These are phyloP conservation scores for Leccinum olivaceopallidum DNA, from an alignment of 768 basidiomycete species.

Conservation along the genomic window DNA sequence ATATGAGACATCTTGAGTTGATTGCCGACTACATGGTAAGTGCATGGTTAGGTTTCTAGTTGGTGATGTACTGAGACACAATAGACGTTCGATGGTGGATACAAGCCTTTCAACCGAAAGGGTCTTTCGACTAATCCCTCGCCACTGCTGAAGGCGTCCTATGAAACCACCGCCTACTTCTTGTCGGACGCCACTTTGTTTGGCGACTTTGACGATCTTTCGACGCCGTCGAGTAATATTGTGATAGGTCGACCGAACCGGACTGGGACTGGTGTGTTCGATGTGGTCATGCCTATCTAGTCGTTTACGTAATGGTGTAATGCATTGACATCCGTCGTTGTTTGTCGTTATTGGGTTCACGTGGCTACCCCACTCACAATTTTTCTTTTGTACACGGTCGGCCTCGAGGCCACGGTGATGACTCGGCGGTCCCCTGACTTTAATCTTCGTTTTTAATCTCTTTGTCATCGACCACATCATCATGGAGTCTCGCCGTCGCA, in stretches of 20 bases:
- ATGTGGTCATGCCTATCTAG: constrained; percentile 62
- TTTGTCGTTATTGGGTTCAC: constrained; percentile 24
- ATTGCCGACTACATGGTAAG: constrained; percentile 99
- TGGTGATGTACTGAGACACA: not conserved
- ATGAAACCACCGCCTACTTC: constrained; percentile 94
- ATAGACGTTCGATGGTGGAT: constrained; percentile 96
- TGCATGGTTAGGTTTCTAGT: constrained; percentile 1
- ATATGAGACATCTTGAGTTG: constrained; percentile 89
- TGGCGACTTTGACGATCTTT: constrained; percentile 94
- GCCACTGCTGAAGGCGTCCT: constrained; percentile 96
- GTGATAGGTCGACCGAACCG: constrained; percentile 84
- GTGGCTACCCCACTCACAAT: constrained; percentile 11
- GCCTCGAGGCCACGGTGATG: constrained; percentile 29
- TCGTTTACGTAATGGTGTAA: constrained; percentile 13
- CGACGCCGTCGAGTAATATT: constrained; percentile 88
- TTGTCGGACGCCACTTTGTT: constrained; percentile 91
- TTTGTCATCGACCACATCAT: constrained; percentile 4
- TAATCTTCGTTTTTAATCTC: constrained; percentile 16
- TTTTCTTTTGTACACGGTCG: constrained; percentile 16
- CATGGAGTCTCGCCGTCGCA: constrained; percentile 37
- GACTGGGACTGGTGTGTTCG: constrained; percentile 96
- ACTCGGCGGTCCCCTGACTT: constrained; percentile 24
- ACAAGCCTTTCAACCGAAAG: constrained; percentile 97
- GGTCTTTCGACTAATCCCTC: constrained; percentile 92
- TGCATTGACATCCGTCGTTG: constrained; percentile 13